Base-by-base conservation (phyloP, 2,329 filamentous ascomycete species). In the Pestalotiopsis sp. region DNA sequence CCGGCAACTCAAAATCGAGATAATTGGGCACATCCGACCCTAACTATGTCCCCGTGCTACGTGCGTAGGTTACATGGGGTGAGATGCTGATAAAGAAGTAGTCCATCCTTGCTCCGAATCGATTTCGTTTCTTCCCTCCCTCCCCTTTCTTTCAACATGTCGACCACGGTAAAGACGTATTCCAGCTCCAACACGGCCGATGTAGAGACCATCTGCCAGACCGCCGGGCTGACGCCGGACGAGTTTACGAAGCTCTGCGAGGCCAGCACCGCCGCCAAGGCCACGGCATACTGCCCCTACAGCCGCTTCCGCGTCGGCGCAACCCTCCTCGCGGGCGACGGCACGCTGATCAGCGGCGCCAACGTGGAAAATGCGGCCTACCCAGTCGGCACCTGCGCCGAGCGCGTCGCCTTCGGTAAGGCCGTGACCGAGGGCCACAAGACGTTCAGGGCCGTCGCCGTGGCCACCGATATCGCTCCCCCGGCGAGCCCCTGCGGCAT, bases 321-420 rank as follows among this genome's bases (percentile, higher is more conserved):
- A 64, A 91, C 92, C 41, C 81, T 98, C 70, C 89, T 98, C 71
- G 79, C 79, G 49, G 76, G 80, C 12, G 81, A 85, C 38, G 87
- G 86, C 2, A 71, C 74, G 65, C 89, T 86, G 73, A 85, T 94
- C 68, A 84, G 87, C 60, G 96, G 96, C 67, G 94, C 93, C 71
- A 97, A 97, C 78, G 90, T 98, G 70, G 96, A 99, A 83, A 98
- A 98, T 78, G 95, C 94, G 1, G 85, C 92, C 36, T 98, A 97
- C 78, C 95, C 96, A 0, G 95, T 98, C 5, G 94, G 94, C n/a
- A 97, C 93, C 2, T 98, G 96, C 80, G 96, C 96, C 14, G 96
- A 99, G 86, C 87, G 95, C 69, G 93, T 95, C n/a, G 94, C 93
- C 1, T 86, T 98, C 72, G 92, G 89, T 7, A 94, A 90, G 52